Evolutionary conservation across 2,329 filamentous ascomycete genomes (phyloP), one percentile per base, ranked within the genome.

Genomic region (Chalara sp.): DNA sequence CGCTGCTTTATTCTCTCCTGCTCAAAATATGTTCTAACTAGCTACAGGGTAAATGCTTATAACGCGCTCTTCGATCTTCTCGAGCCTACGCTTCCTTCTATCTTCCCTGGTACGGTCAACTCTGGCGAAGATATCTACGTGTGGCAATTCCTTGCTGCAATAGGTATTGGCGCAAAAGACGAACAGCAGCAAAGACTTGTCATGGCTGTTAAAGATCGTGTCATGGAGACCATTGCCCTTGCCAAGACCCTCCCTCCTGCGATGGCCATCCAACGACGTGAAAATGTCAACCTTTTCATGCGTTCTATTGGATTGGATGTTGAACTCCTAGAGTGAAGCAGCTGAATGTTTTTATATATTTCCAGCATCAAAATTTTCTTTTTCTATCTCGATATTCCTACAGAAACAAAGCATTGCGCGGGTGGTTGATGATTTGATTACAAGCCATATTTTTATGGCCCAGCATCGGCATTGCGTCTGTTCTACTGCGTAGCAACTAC

Each of bases 251-350:
- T 99, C 33, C 92, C 93, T 13, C 78, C 84, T 12, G 87, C 93
- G 51, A 89, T 97, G 83, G 84, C 87, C 10, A 83, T 83, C 53
- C 84, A 89, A 65, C 84, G 92, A 53, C 75, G 96, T 52, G 85
- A 86, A 52, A 96, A 96, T 65, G 93, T 99, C 59, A 99, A 99
- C 67, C 73, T 99, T 50, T 99, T 99, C 69, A 96, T 99, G 91
- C 86, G 90, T 64, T 93, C 92, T 50, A 96, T 99, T 69, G 93
- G 93, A n/a, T 78, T 99, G 66, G 93, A 99, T 72, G 93, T 99
- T 47, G 93, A 96, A 61, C 70, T 85, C 47, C 63, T 67, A 55
- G 60, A 59, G 50, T 66, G 49, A 64, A 52, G 45, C 53, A 44
- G 30, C 32, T 40, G 32, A 46, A 41, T 37, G 49, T 32, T 11